A percentile compares a stretch with the other conserved stretches of the same genome.
Evolutionary conservation across 768 basidiomycete genomes (phyloP).

Genomic region (Sarcomyxa edulis): DNA sequence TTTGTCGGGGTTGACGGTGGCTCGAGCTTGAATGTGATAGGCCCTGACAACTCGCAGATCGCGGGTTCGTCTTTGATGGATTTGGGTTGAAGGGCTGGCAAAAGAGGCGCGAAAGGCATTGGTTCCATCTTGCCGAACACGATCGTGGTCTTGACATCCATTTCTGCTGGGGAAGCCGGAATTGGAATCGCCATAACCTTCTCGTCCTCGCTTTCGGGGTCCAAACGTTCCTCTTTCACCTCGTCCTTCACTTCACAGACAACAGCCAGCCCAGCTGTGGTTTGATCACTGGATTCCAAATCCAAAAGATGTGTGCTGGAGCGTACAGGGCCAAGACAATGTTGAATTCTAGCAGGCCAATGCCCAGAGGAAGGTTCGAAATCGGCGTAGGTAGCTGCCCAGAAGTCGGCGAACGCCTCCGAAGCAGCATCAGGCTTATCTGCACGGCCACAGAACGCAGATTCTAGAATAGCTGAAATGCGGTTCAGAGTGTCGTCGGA

Average conservation of each 20-base stretch:
- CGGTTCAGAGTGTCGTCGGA: conserved; percentile 34
- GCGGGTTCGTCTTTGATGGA: no score
- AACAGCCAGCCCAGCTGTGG: no score
- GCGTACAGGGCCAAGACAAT: conserved; percentile 18
- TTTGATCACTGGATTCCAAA: no score
- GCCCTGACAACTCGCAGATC: no score
- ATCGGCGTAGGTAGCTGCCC: conserved; percentile 43
- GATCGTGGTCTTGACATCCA: conserved; percentile 3
- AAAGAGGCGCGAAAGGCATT: not conserved
- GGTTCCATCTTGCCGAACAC: not conserved
- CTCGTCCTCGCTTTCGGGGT: conserved; percentile 6
- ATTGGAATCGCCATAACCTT: not conserved
- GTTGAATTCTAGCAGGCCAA: conserved; percentile 47
- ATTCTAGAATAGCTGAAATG: conserved; percentile 47
- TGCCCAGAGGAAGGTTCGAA: conserved; percentile 36
- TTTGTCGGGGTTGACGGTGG: conserved; percentile 23
- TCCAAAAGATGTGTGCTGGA: no score
- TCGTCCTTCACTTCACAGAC: no score
- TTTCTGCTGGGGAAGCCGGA: conserved; percentile 1
- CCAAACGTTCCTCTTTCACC: conserved; percentile 3
- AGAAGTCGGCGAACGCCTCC: conserved; percentile 59
- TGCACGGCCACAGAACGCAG: conserved; percentile 48
- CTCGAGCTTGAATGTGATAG: no score
- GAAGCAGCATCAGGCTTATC: conserved; percentile 38
- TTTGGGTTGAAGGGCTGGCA: conserved; percentile 13